These are phyloP conservation scores for Ceratocystis huliohia DNA, from an alignment of 2,329 filamentous ascomycete species.

Conservation along the genomic window DNA sequence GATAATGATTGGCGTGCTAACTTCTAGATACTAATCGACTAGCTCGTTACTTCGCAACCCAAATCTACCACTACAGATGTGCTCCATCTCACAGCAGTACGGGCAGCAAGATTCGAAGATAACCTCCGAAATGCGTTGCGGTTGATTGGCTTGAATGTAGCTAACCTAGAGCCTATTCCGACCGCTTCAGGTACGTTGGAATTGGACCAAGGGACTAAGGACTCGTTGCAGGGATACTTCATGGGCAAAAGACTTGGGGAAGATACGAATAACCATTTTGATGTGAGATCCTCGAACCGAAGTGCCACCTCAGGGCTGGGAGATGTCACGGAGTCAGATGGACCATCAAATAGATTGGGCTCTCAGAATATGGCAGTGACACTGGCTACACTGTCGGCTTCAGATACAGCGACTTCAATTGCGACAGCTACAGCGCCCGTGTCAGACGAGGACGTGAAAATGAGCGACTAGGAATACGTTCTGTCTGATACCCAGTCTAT, in stretches of 20 bases:
- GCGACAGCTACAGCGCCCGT: neutral
- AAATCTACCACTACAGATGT: constrained; percentile 12
- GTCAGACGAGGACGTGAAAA: constrained; percentile 2
- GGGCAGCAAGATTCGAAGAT: neutral
- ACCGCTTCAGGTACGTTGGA: neutral
- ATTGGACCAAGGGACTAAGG: neutral
- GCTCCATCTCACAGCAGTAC: constrained; percentile 2
- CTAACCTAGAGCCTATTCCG: neutral
- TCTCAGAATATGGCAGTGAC: neutral
- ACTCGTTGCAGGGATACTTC: neutral
- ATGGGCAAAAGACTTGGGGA: neutral
- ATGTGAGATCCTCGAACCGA: neutral
- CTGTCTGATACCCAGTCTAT: neutral
- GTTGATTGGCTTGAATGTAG: constrained; percentile 1
- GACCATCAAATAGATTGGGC: neutral
- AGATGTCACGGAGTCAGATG: neutral
- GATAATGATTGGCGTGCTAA: neutral
- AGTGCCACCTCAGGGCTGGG: neutral
- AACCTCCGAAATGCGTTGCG: constrained; percentile 10
- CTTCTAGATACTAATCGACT: neutral
- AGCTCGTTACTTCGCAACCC: constrained; percentile 20
- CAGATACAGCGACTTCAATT: neutral
- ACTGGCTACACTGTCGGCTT: neutral
- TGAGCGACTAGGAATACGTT: neutral
- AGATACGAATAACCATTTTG: neutral